phyloP scores from a whole-genome alignment of 2,329 filamentous ascomycete genomes.

The Pezicula radicicola region DNA sequence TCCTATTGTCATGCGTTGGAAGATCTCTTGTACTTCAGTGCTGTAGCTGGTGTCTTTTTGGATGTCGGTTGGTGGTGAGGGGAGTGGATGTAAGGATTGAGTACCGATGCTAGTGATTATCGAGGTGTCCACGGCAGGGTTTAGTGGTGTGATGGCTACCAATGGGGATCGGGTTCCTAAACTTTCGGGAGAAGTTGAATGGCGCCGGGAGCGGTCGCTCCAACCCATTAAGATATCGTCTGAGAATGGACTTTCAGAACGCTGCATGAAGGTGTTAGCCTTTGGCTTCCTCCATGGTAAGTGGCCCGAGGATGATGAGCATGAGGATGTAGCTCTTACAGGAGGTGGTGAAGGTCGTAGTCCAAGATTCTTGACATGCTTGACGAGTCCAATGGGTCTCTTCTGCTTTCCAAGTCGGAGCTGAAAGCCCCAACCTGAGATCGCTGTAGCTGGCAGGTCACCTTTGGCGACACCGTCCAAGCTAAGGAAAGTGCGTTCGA shows the following conservation, averaged over 20 bases:
- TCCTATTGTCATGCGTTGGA: not conserved
- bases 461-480: constrained; percentile 47
- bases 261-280: too few relatives aligned
- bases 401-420: constrained; percentile 25
- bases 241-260: not conserved
- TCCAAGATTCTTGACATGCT: constrained; percentile 23
- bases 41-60: not conserved
- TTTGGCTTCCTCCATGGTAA: not conserved
- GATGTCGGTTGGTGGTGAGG: not conserved
- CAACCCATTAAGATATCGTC: too few relatives aligned
- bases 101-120: not conserved
- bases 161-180: too few relatives aligned
- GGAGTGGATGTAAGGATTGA: not conserved
- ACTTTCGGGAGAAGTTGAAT: too few relatives aligned
- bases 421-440: constrained; percentile 51
- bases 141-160: too few relatives aligned
- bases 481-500: constrained; percentile 45
- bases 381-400: constrained; percentile 34
- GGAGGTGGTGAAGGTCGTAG: constrained; percentile 17
- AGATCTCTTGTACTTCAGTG: not conserved
- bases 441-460: constrained; percentile 46
- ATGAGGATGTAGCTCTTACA: constrained; percentile 8
- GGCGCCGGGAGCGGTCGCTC: too few relatives aligned
- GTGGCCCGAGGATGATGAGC: too few relatives aligned
- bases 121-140: too few relatives aligned